Percentiles rank a stretch among this genome's conserved stretches.
These are phyloP conservation scores for Candida silvicultrix DNA, from an alignment of 805 yeast species.

Conservation along the genomic window DNA sequence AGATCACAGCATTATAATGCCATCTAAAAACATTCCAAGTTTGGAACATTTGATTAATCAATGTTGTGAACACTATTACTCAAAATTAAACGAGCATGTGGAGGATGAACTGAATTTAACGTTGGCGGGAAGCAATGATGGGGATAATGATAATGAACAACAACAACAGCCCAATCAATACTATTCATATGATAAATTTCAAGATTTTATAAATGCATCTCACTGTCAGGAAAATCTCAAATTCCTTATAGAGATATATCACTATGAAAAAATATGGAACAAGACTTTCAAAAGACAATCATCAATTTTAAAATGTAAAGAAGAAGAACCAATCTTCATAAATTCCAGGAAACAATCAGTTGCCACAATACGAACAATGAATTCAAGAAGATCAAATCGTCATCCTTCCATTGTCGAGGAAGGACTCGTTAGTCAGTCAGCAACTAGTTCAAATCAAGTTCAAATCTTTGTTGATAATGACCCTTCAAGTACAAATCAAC, in stretches of 20 bases:
- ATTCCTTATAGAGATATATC: conserved; percentile 38
- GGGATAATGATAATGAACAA: not conserved
- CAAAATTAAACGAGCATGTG: not conserved
- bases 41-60: conserved; percentile 6
- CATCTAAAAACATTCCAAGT: conserved; percentile 2
- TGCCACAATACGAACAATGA: conserved; percentile 14
- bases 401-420: conserved; percentile 16
- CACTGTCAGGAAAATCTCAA: conserved; percentile 41
- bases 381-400: conserved; percentile 10
- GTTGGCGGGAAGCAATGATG: not conserved
- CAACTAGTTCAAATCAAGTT: not conserved
- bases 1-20: no score
- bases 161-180: not conserved
- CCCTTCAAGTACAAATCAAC: not conserved
- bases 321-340: conserved; percentile 5
- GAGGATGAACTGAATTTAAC: not conserved
- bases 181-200: conserved; percentile 22
- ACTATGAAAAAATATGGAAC: conserved; percentile 39
- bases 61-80: conserved; percentile 4
- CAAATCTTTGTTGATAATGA: not conserved
- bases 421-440: conserved; percentile 1
- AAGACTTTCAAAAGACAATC: conserved; percentile 24
- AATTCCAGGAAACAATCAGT: conserved; percentile 13
- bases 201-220: conserved; percentile 26
- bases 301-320: conserved; percentile 25